A percentile compares a stretch with the other conserved stretches of the same genome.
phyloP scores from a whole-genome alignment of 257 asterid species.

The Fraxinus pennsylvanica region DNA sequence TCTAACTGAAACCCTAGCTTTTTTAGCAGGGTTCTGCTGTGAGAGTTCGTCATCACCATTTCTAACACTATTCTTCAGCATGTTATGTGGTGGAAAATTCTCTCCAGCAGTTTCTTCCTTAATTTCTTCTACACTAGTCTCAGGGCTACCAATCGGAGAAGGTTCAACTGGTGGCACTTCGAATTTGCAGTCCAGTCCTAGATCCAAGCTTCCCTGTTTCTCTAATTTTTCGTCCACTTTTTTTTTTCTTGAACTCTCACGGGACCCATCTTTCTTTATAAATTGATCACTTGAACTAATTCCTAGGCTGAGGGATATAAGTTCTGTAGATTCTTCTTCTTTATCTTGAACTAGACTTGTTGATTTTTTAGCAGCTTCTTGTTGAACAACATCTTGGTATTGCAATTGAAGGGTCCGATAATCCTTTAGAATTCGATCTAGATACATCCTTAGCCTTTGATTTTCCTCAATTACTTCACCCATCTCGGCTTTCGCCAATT shows the following conservation, averaged over 20 bases:
- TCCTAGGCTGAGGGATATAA: slow-evolving; percentile 68
- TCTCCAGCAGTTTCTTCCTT: slow-evolving; percentile 49
- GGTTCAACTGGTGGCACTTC: slow-evolving; percentile 30
- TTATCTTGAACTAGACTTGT: slow-evolving; percentile 16
- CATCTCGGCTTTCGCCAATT: slow-evolving; percentile 72
- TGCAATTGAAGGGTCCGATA: slow-evolving; percentile 69
- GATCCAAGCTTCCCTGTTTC: slow-evolving; percentile 43
- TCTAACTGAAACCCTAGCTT: slow-evolving; percentile 98
- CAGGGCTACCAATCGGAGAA: slow-evolving; percentile 49
- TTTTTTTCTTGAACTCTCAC: slow-evolving; percentile 27
- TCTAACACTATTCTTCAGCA: slow-evolving; percentile 36
- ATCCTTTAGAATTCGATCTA: slow-evolving; percentile 64
- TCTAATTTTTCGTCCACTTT: slow-evolving; percentile 22
- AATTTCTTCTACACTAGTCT: slow-evolving; percentile 55
- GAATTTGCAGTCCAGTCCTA: slow-evolving; percentile 66
- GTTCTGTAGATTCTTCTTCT: slow-evolving; percentile 34
- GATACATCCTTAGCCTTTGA: slow-evolving; percentile 57
- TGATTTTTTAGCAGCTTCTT: slow-evolving; percentile 35
- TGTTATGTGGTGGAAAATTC: slow-evolving; percentile 46
- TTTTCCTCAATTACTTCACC: slow-evolving; percentile 79
- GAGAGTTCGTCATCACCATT: slow-evolving; percentile 60
- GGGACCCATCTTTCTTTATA: slow-evolving; percentile 32
- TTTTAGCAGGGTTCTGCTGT: slow-evolving; percentile 69
- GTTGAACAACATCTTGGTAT: slow-evolving; percentile 52
- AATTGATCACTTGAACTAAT: slow-evolving; percentile 44